Conservation (phyloP, 2,329 filamentous ascomycete genomes). For the Colletotrichum brevisporum region DNA sequence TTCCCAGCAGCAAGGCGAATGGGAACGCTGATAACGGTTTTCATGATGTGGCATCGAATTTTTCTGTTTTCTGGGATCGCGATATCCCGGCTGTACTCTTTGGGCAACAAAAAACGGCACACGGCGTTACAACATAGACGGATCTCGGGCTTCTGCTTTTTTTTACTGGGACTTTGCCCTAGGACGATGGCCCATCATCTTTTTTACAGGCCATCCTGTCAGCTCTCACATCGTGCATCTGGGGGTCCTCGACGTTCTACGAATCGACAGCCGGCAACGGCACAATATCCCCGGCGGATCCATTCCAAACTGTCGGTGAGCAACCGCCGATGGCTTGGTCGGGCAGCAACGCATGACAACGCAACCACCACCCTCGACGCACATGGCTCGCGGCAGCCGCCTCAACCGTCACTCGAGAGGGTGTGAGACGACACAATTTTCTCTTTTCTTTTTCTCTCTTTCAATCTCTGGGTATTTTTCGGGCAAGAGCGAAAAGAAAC, state of each 20-base stretch:
- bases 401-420: conserved; percentile 31
- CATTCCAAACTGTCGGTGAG: conserved; percentile 41
- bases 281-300: conserved; percentile 38
- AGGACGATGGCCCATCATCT: background rate
- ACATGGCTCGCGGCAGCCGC: conserved; percentile 23
- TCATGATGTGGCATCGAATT: conserved; percentile 41
- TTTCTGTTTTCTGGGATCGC: conserved; percentile 38
- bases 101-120: conserved; percentile 30
- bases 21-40: conserved; percentile 40
- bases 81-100: conserved; percentile 27
- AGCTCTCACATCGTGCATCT: conserved; percentile 41
- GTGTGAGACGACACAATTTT: conserved; percentile 31
- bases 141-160: conserved; percentile 8
- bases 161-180: conserved; percentile 28
- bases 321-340: conserved; percentile 31
- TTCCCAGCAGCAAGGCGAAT: conserved; percentile 53
- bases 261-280: conserved; percentile 29
- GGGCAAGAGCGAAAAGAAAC: conserved; percentile 36
- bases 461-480: conserved; percentile 2
- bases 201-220: conserved; percentile 16
- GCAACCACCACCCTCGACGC: conserved; percentile 39
- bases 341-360: conserved; percentile 42
- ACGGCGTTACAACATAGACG: conserved; percentile 41
- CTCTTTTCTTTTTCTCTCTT: conserved; percentile 9
- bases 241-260: conserved; percentile 30